phyloP scores from a whole-genome alignment of 805 yeast genomes.

The Allodekkera sacchari region DNA sequence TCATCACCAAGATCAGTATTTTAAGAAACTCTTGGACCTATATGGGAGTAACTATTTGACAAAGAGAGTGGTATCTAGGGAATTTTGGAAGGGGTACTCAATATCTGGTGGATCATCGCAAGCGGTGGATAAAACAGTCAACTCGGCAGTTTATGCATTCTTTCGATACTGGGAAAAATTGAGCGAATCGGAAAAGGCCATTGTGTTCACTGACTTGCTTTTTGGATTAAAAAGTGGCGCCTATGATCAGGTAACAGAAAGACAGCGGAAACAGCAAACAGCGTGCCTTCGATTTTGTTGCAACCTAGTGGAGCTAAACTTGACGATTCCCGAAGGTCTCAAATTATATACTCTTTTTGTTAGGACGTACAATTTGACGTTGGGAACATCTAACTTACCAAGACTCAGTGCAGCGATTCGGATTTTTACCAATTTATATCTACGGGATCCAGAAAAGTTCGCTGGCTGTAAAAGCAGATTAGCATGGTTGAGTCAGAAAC shows the following conservation, averaged over 20 bases:
- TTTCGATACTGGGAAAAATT: constrained; percentile 15
- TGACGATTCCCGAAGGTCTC: constrained; percentile 23
- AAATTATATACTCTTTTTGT: constrained; percentile 31
- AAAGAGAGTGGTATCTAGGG: constrained; percentile 14
- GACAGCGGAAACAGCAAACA: constrained; percentile 16
- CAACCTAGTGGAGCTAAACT: constrained; percentile 31
- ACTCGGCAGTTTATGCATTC: constrained; percentile 33
- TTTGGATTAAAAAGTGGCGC: constrained; percentile 16
- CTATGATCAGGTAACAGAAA: constrained; percentile 2
- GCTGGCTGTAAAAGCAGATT: constrained; percentile 15
- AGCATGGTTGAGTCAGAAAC: constrained; percentile 16
- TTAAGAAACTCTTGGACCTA: constrained; percentile 16
- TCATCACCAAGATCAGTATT: constrained; percentile 19
- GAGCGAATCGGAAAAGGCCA: constrained; percentile 6
- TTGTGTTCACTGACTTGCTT: constrained; percentile 18
- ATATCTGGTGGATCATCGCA: constrained; percentile 50
- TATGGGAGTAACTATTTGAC: constrained; percentile 11
- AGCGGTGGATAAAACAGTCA: constrained; percentile 38
- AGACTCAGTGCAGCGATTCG: constrained; percentile 33
- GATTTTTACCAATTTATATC: constrained; percentile 33
- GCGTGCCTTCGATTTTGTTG: constrained; percentile 23
- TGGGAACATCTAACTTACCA: constrained; percentile 34
- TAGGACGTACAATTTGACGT: constrained; percentile 46
- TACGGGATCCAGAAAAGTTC: constrained; percentile 6
- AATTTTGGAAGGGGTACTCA: constrained; percentile 49